Evolutionary conservation across 2,329 filamentous ascomycete species (phyloP), one percentile per base, ranked within the genome.

Genomic region (Sclerotinia minor): DNA sequence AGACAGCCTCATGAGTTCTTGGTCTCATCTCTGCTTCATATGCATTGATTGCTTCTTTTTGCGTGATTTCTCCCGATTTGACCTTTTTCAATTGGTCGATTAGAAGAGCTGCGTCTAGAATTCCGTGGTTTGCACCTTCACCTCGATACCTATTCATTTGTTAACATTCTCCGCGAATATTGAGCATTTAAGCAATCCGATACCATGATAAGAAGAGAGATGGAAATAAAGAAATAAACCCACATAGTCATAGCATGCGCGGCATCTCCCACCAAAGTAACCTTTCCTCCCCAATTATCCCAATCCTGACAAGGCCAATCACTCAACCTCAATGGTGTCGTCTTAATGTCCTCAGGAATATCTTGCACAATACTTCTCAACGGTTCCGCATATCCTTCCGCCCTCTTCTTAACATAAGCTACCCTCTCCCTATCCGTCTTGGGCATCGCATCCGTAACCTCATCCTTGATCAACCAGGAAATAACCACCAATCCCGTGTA

Each of bases 61-160:
- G 68, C 44, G 32, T 68, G 19, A 72, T 67, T 0, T 38, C n/a
- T 52, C 32, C 38, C 73, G 65, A 32, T 35, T 67, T 24, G 35
- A 69, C 29, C 60, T 67, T 65, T 68, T 71, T 65, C 26, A 77
- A 49, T 9, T 74, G 70, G 19, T 79, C 77, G 0, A 80, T 76
- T 47, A 86, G 78, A 41, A 84, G 81, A 2, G 79, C 73, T 0
- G 84, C 82, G 71, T 87, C 85, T 6, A 82, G 73, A 44, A 87
- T 83, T 3, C 82, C 84, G 65, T 86, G 84, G 69, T 87, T 87
- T 8, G 83, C 84, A 1, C 83, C 85, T 75, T 87, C 85, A 2
- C 85, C 85, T 6, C 85, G 80, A 71, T 83, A 76, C 64, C 64
- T 66, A 17, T 59, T 60, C 13, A 4, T 50, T 19, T 21, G 21